Evolutionary conservation across 768 basidiomycete species (phyloP), one percentile per base, ranked within the genome.

Genomic region (Mycena vulgaris): DNA sequence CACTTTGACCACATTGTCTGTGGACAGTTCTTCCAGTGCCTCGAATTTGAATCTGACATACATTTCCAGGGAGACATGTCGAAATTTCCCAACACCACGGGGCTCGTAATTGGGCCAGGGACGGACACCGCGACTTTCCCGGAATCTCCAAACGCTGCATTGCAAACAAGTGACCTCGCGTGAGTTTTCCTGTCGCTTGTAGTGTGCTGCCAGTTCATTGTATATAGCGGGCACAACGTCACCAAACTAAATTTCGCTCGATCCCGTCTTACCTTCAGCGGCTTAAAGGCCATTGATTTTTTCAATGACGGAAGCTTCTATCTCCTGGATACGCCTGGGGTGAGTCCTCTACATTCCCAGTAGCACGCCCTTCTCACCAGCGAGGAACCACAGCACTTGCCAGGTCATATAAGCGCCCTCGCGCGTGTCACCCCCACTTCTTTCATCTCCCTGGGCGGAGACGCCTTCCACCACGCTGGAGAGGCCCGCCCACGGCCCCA

Each of bases 231-330:
- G 40, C 69, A 40, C 21, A n/a, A 68, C 19, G 56, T 75, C 27
- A 53, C 58, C 19, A 58, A 55, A 35, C 6, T 75, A 3, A 47
- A 70, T 39, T 71, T 75, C 25, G 27, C 63, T 8, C 14, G 30
- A 13, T n/a, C 71, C 0, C 49, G 28, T 9, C 47, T 69, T 16
- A 59, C 37, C 5, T 71, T 75, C 57, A 68, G 69, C 39, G 70
- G 69, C 48, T 30, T 75, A 31, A 62, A 66, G 17, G 69, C 74
- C 33, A 39, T 63, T 13, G 66, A 72, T 31, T 72, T 55, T 47
- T 68, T 72, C n/a, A 63, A 60, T 3, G 69, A 71, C 39, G 74
- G 71, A n/a, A 72, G 71, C 28, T 72, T 75, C 25, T 75, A 75
- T 51, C 66, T 75, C 31, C 53, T 75, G 7, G 45, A 73, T 48